Conservation (phyloP, 768 basidiomycete species). For the Leucosporidium yakuticum region DNA sequence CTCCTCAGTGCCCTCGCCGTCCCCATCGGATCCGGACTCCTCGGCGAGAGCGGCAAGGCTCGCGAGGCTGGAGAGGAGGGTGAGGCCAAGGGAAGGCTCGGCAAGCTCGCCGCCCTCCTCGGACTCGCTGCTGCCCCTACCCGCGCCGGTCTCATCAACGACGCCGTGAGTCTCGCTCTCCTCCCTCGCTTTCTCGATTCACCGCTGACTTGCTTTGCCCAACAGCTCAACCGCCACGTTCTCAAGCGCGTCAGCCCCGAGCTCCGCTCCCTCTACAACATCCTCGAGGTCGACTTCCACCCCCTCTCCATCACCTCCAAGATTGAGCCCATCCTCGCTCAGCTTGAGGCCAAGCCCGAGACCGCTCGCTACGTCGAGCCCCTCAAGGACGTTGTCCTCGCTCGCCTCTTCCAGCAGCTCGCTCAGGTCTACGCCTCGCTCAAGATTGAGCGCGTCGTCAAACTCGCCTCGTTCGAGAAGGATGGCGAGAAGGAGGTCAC, state of each 20-base stretch:
- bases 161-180: conserved; percentile 59
- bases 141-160: conserved; percentile 72
- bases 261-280: conserved; percentile 71
- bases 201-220: background rate
- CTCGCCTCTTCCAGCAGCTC: conserved; percentile 81
- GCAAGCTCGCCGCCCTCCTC: conserved; percentile 75
- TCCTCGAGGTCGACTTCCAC: conserved; percentile 88
- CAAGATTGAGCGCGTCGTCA: conserved; percentile 67
- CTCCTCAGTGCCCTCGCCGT: conserved; percentile 89
- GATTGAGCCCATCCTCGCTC: conserved; percentile 69
- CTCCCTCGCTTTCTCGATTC: conserved; percentile 22
- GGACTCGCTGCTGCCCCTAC: conserved; percentile 79
- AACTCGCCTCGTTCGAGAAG: conserved; percentile 72
- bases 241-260: conserved; percentile 67
- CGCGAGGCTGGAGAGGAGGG: conserved; percentile 45
- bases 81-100: conserved; percentile 60
- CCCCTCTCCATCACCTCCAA: conserved; percentile 74
- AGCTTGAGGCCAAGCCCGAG: conserved; percentile 48
- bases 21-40: conserved; percentile 59
- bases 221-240: conserved; percentile 70
- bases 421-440: conserved; percentile 87
- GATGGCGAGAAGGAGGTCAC: conserved; percentile 66
- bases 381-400: conserved; percentile 82
- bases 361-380: conserved; percentile 73
- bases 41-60: conserved; percentile 18